Evolutionary conservation across 2,329 filamentous ascomycete species (phyloP), one percentile per base, ranked within the genome.

Genomic region (Ceratocystis papillata): DNA sequence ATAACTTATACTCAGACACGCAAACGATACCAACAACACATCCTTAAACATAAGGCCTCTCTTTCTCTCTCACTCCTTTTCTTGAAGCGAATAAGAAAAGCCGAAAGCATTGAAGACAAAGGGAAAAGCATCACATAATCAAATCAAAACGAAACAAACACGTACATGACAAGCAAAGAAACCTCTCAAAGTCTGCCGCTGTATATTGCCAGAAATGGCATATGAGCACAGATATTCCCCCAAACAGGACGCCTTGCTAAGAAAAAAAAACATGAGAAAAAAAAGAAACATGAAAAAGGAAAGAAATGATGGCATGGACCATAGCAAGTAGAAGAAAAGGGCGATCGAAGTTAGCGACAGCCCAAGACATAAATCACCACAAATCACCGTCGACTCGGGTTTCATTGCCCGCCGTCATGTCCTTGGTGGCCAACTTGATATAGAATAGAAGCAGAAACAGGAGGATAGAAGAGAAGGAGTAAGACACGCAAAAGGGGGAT

Each of bases 301-400:
- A 65, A 71, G 71, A 72, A 73, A 71, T 68, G 17, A 5, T 62
- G 12, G 22, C 30, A 30, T 62, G 20, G 64, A 37, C 30, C 53
- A 20, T 41, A 8, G 37, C n/a, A 25, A 33, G 37, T 45, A 57
- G n/a, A 48, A 55, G 17, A 62, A 63, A 41, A 15, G 10, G 12
- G 37, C 37, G 3, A 41, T 15, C 10, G 37, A 41, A 41, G 10
- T 12, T 12, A 41, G 37, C 37, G 3, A 41, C 37, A 12, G 37
- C 37, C 10, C 37, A 41, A 41, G 37, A 41, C 37, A 15, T 12
- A 37, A 37, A 37, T 10, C 33, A 37, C 33, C 10, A 12, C 33
- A 41, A 41, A 41, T 15, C 37, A 41, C 37, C 10, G 37, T 41
- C 37, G 37, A 41, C 12, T 41, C 37, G 37, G 37, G 12, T 12